phyloP scores from a whole-genome alignment of 2,329 filamentous ascomycete genomes.

The Fusarium nanum region DNA sequence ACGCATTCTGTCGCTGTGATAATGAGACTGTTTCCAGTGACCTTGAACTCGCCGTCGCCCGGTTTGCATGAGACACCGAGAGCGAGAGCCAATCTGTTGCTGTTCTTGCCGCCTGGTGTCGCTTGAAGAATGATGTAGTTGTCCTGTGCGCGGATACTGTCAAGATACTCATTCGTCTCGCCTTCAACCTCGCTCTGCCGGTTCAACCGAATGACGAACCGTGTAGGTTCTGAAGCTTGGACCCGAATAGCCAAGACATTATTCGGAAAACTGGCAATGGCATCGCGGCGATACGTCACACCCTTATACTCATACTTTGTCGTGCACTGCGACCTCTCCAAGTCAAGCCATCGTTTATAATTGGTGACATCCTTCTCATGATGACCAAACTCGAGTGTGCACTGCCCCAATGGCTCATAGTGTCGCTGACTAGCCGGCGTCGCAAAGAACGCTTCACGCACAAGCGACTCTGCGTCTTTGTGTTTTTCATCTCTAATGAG shows the following conservation, averaged over 20 bases:
- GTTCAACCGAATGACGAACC: slow-evolving; percentile 43
- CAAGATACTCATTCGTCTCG: slow-evolving; percentile 45
- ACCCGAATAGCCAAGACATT: slow-evolving; percentile 49
- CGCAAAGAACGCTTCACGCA: slow-evolving; percentile 40
- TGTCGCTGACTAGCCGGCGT: slow-evolving; percentile 45
- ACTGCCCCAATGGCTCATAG: slow-evolving; percentile 49
- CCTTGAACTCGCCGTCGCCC: slow-evolving; percentile 10
- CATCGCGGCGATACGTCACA: slow-evolving; percentile 50
- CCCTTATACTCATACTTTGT: slow-evolving; percentile 53
- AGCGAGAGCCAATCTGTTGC: slow-evolving; percentile 33
- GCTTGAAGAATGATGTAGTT: slow-evolving; percentile 34
- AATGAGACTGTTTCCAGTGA: slow-evolving; percentile 34
- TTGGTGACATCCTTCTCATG: slow-evolving; percentile 36
- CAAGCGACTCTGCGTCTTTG: slow-evolving; percentile 41
- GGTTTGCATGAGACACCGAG: slow-evolving; percentile 21
- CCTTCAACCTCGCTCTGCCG: slow-evolving; percentile 38
- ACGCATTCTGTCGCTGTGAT: slow-evolving; percentile 24
- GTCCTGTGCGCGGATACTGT: slow-evolving; percentile 37
- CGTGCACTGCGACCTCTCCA: slow-evolving; percentile 51
- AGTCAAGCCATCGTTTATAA: slow-evolving; percentile 56
- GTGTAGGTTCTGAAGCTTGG: slow-evolving; percentile 34
- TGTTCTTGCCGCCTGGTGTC: slow-evolving; percentile 39
- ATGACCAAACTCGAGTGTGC: slow-evolving; percentile 55
- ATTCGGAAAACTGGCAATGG: slow-evolving; percentile 57
- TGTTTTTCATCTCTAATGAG: slow-evolving; percentile 43